phyloP scores from a whole-genome alignment of 345 rosid species.

The Eucalyptus curtisii region DNA sequence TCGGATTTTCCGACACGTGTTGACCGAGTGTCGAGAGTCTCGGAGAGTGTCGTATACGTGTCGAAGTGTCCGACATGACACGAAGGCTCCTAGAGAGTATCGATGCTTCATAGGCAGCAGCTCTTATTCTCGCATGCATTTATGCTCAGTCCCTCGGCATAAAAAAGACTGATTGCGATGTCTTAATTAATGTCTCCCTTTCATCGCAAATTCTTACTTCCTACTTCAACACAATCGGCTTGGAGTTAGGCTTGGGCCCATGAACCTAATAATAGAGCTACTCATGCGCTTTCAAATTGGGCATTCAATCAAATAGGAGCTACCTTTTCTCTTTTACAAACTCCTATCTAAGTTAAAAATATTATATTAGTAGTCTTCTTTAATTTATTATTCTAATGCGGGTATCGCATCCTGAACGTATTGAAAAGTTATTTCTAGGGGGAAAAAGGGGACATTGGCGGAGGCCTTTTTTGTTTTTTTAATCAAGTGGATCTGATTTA shows the following conservation, averaged over 20 bases:
- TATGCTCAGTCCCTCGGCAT: not conserved
- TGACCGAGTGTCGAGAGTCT: too few species aligned
- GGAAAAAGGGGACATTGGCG: not conserved
- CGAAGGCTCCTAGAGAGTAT: too few species aligned
- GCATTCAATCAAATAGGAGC: not conserved
- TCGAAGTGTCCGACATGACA: too few species aligned
- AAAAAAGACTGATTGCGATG: not conserved
- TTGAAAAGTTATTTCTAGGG: not conserved
- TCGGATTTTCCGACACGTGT: too few species aligned
- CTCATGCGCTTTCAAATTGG: not conserved
- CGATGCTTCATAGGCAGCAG: too few species aligned
- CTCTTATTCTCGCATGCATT: not conserved
- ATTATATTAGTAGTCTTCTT: not conserved
- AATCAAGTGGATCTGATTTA: not conserved
- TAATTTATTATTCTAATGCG: not conserved
- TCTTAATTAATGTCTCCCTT: not conserved
- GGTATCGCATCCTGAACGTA: not conserved
- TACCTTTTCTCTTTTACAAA: not conserved
- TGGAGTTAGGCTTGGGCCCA: not conserved
- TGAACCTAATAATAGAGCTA: not conserved
- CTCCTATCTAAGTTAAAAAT: not conserved
- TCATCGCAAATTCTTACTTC: too few species aligned
- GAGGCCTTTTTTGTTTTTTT: accelerated
- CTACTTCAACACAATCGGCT: not conserved
- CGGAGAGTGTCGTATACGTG: too few species aligned